Conservation (phyloP, 2,329 filamentous ascomycete species). For the Arthroderma sp. region DNA sequence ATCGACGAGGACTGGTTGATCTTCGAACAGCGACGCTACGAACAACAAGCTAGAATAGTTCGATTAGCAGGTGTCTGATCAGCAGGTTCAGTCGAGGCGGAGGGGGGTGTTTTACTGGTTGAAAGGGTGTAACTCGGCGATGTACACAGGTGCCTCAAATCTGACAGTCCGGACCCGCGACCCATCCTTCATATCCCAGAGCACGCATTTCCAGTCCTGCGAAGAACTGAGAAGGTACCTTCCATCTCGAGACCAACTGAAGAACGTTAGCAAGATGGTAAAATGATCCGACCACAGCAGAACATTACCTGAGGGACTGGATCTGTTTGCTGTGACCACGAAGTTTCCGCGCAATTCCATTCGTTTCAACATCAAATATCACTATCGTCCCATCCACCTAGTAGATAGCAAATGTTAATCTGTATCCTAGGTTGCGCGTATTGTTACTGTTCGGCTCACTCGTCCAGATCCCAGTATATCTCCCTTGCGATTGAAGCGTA, state of each 20-base stretch:
- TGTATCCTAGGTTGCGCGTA: too few relatives aligned
- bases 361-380: slow-evolving; percentile 94
- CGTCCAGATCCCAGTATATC: slow-evolving; percentile 90
- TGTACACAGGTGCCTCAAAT: slow-evolving; percentile 88
- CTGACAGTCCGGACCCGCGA: slow-evolving; percentile 67
- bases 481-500: slow-evolving; percentile 85
- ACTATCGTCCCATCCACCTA: slow-evolving; percentile 78
- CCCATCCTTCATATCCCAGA: slow-evolving; percentile 79
- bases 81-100: neutral
- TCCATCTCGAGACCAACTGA: slow-evolving; percentile 79
- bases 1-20: slow-evolving; percentile 79
- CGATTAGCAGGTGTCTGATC: neutral
- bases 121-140: slow-evolving; percentile 84
- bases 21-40: slow-evolving; percentile 85
- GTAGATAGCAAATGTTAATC: slow-evolving; percentile 8
- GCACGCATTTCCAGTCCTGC: slow-evolving; percentile 89
- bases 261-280: neutral
- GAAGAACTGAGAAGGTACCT: slow-evolving; percentile 84
- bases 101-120: slow-evolving; percentile 54
- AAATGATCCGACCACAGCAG: neutral
- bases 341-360: slow-evolving; percentile 87
- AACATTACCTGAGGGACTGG: slow-evolving; percentile 58
- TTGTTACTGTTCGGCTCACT: slow-evolving; percentile 31
- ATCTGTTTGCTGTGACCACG: slow-evolving; percentile 88
- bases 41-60: slow-evolving; percentile 54